Conservation (phyloP, 164 flowering plant species). For the Litsea cubeba region DNA sequence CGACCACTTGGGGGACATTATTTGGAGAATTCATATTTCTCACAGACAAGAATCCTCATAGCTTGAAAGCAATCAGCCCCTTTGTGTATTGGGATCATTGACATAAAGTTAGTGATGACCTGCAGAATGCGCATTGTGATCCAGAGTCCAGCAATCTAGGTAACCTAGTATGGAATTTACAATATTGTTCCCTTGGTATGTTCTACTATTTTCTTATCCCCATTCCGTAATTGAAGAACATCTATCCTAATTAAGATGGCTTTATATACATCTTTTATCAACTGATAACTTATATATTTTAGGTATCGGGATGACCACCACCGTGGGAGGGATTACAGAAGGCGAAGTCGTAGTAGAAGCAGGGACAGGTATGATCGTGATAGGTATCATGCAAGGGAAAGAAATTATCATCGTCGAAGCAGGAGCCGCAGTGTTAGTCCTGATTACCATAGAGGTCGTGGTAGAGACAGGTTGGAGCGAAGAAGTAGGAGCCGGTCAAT, state of each 20-base stretch:
- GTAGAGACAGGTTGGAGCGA: constrained; percentile 51
- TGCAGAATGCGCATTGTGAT: too few species aligned
- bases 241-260: neutral
- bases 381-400: constrained; percentile 56
- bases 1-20: too few species aligned
- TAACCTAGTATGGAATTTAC: too few species aligned
- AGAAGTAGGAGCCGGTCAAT: constrained; percentile 53
- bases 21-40: too few species aligned
- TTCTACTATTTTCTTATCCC: too few species aligned
- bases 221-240: too few species aligned
- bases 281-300: neutral
- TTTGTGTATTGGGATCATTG: too few species aligned
- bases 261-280: neutral
- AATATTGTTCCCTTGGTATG: too few species aligned
- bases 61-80: too few species aligned
- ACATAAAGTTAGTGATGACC: too few species aligned
- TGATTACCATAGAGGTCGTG: constrained; percentile 48
- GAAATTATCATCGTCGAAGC: constrained; percentile 58
- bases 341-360: constrained; percentile 83
- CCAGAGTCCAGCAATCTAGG: too few species aligned
- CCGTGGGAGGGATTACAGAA: constrained; percentile 32
- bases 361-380: constrained; percentile 70
- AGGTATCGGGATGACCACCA: constrained; percentile 38
- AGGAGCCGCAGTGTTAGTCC: constrained; percentile 81
- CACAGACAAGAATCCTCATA: too few species aligned